A percentile compares a stretch with the other conserved stretches of the same genome.
These are phyloP conservation scores for Houttuynia cordata DNA, from an alignment of 164 flowering plant genomes.

Conservation along the genomic window DNA sequence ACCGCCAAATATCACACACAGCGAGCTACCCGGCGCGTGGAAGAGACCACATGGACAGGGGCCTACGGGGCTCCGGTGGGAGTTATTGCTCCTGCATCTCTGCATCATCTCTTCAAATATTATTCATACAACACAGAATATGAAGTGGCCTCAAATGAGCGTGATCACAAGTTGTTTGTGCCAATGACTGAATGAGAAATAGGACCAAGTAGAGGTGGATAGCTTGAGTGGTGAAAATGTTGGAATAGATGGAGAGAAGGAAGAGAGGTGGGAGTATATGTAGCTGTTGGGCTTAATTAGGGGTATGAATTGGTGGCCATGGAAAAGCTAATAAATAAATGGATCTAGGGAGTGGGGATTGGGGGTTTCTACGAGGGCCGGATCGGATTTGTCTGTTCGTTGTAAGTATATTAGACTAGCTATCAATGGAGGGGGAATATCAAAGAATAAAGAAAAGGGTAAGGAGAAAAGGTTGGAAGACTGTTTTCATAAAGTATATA, in stretches of 20 bases:
- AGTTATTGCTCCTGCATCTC: conserved; percentile 21
- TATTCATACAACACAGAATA: neutral
- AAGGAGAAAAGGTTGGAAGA: neutral
- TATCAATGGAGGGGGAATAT: neutral
- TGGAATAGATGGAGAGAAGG: neutral
- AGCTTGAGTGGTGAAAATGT: too few relatives aligned
- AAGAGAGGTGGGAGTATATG: neutral
- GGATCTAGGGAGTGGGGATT: neutral
- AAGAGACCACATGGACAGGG: conserved; percentile 41
- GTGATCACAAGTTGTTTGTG: neutral
- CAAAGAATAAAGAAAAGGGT: neutral
- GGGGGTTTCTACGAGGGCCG: conserved; percentile 1
- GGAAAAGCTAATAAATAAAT: neutral
- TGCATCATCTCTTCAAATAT: conserved; percentile 25
- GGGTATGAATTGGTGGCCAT: neutral
- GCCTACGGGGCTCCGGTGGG: conserved; percentile 23
- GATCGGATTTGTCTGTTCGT: conserved; percentile 6
- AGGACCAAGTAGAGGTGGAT: too few relatives aligned
- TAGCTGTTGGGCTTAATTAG: neutral
- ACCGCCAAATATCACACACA: conserved; percentile 52
- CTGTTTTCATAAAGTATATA: too few relatives aligned
- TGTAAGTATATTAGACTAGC: neutral
- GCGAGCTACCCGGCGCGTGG: conserved; percentile 20
- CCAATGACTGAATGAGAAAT: neutral
- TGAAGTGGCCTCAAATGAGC: neutral